Conservation (phyloP, 1,284 basidiomycete genomes). For the Leucoagaricus sp. region DNA sequence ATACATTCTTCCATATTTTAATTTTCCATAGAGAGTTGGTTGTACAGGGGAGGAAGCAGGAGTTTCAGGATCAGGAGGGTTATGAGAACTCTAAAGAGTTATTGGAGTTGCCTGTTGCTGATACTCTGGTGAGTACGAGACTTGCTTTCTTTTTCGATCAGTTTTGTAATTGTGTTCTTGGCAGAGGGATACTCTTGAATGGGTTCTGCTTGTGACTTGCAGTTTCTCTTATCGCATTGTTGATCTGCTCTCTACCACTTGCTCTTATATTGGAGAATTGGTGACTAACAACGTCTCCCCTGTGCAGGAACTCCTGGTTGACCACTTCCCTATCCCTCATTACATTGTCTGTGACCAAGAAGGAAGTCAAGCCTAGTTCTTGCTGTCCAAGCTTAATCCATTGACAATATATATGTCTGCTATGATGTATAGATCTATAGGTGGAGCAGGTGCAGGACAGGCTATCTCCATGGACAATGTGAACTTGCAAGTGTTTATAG, state of each 20-base stretch:
- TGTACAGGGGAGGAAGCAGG: constrained; percentile 98
- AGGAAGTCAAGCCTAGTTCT: constrained; percentile 96
- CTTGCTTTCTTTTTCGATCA: not conserved
- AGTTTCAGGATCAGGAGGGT: constrained; percentile 98
- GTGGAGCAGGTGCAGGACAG: constrained; percentile 71
- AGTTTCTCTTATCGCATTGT: not conserved
- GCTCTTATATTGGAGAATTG: not conserved
- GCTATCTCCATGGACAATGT: constrained; percentile 99
- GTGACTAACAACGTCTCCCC: not conserved
- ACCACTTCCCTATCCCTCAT: constrained; percentile 96
- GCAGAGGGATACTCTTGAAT: no score
- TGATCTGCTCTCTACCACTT: not conserved
- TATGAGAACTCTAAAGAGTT: constrained; percentile 99
- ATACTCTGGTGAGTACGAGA: constrained; percentile 60
- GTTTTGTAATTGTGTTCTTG: no score
- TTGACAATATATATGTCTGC: constrained; percentile 96
- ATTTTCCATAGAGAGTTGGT: constrained; percentile 99
- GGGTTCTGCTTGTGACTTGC: no score
- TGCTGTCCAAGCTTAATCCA: constrained; percentile 95
- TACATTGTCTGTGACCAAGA: constrained; percentile 99
- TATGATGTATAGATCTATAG: constrained; percentile 79
- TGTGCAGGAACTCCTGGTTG: constrained; percentile 84
- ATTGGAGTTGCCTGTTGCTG: constrained; percentile 79
- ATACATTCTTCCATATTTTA: constrained; percentile 99
- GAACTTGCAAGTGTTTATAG: constrained; percentile 96